Percentiles rank a stretch among this genome's conserved stretches.
Conservation (phyloP, 1,139 yeast species). For the Nakaseomyces kungkrabaensis region DNA sequence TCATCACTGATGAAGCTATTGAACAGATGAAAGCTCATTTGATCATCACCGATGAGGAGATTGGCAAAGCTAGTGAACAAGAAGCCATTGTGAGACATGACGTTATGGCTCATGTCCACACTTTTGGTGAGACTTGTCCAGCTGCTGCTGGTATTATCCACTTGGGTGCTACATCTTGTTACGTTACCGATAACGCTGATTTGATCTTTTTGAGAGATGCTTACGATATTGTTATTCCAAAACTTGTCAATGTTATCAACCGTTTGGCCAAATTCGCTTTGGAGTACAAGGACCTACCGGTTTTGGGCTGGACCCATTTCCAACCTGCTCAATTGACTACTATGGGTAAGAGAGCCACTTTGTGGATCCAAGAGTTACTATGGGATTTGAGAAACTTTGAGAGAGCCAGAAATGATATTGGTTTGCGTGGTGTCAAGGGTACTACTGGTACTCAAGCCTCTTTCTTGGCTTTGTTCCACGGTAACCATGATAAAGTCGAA, state of each 20-base stretch:
- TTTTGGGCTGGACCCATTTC: constrained; percentile 98
- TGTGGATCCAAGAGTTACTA: constrained; percentile 94
- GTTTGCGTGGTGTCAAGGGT: constrained; percentile 97
- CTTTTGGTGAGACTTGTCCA: constrained; percentile 86
- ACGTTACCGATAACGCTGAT: constrained; percentile 96
- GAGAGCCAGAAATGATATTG: constrained; percentile 93
- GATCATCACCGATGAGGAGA: constrained; percentile 84
- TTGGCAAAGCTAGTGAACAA: constrained; percentile 77
- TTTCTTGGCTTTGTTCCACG: constrained; percentile 87
- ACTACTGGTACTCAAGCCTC: constrained; percentile 99
- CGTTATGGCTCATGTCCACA: constrained; percentile 98
- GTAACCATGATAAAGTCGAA: constrained; percentile 94
- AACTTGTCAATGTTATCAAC: constrained; percentile 90
- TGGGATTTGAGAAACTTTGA: constrained; percentile 96
- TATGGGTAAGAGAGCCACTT: constrained; percentile 94
- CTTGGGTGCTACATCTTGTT: constrained; percentile 97
- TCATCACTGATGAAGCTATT: constrained; percentile 84
- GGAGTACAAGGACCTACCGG: constrained; percentile 90
- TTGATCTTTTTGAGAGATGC: constrained; percentile 93
- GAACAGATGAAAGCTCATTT: constrained; percentile 72
- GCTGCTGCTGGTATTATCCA: constrained; percentile 97
- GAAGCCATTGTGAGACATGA: constrained; percentile 98
- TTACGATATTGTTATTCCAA: constrained; percentile 83
- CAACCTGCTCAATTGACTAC: constrained; percentile 99
- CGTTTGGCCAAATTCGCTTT: constrained; percentile 81